Evolutionary conservation across 441 rosid species (phyloP), one percentile per base, ranked within the genome.

Genomic region (Gossypium gossypioides): DNA sequence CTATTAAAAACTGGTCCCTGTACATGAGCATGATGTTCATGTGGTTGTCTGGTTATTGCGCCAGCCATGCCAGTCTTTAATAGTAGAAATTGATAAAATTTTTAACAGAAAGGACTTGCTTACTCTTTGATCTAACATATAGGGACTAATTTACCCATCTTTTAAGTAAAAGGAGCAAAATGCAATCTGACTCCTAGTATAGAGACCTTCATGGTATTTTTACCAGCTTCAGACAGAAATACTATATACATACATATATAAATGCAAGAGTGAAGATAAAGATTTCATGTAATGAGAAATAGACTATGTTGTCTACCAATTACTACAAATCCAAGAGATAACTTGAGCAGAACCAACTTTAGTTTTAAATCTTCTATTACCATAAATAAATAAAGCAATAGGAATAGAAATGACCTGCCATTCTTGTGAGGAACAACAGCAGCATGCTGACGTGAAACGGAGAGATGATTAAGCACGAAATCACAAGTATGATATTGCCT

Each of bases 371-470:
- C 40, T 32, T 32, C 40, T 5, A 32, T 32, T 32, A 32, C 40
- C 40, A 6, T 32, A 32, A 32, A 40, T 4, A 19, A 8, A 44
- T 62, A 71, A 72, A 69, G 54, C 44, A 19, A 1, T 12, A 24
- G 63, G 32, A 50, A 6, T 51, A 72, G 73, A 82, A 64, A 77
- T 56, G 70, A 92, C 81, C 62, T 92, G 79, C 97, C 94, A 80
- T 87, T 90, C 85, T 87, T 94, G 86, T 94, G 98, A 67, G 96
- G 80, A 64, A 79, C 72, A 0, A 95, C 96, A 50, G 89, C 99
- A 19, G 99, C 98, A 78, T 95, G 99, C 78, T 95, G 99, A 56
- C 99, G 98, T 0, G 99, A 94, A 71, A 92, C 91, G 48, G 97
- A 94, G 75, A 88, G 98, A 79, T 94, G 98, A 81, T 94, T 98